Evolutionary conservation across 2,329 filamentous ascomycete species (phyloP), one percentile per base, ranked within the genome.

Genomic region (Cryphonectria japonica): DNA sequence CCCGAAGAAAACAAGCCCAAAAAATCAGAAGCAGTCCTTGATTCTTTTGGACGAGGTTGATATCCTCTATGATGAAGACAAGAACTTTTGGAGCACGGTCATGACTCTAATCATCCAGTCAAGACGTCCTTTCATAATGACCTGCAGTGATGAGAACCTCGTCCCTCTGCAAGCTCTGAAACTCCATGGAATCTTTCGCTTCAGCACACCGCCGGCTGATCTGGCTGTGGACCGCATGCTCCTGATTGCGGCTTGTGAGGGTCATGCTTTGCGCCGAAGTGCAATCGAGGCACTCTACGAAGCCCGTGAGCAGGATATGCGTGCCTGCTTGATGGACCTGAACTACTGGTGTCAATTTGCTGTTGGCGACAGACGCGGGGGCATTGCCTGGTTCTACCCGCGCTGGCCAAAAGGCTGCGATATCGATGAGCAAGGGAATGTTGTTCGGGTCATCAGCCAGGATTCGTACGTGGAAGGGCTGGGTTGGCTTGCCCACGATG

Each of bases 291-390:
- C 87, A 8, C 85, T 99, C 2, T 97, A 94, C 77, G 84, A 86
- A 68, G 88, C 89, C 19, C 91, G 92, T 68, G 79, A 86, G 2
- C 82, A 86, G 39, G 96, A 99, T 78, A 82, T 99, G 16, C 90
- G 96, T 69, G 93, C 91, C 32, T 91, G 92, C 2, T 89, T 99
- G 65, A 90, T 87, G 69, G 94, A 98, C 73, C 86, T 99, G 39
- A 91, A 97, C 78, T 96, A 97, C 78, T 99, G 95, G 95, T 99
- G 97, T 79, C 96, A 99, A 79, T 94, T 98, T 81, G 94, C 92
- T 0, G 89, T 99, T 13, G 97, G 96, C 6, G 96, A 97, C 78
- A 85, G 89, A n/a, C 92, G 92, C 75, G 92, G 93, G 29, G 95
- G 96, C 0, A 87, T 97, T 61, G 93, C 95, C 76, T 99, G 97